Conservation (phyloP, 2,329 filamentous ascomycete species). For the Rutstroemia sp. region DNA sequence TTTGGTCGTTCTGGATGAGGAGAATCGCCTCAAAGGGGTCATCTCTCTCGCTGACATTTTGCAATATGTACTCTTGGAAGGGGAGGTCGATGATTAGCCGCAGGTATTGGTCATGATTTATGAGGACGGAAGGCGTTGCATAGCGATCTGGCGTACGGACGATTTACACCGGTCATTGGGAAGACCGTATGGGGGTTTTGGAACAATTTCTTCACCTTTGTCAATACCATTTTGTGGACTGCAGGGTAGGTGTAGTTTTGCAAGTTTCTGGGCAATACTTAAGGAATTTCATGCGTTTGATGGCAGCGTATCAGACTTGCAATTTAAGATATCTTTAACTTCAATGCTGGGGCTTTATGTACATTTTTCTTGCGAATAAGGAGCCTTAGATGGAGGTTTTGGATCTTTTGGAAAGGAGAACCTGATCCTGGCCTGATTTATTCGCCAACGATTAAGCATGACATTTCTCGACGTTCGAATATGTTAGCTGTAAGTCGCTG, state of each 20-base stretch:
- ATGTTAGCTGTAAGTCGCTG: conserved; percentile 1
- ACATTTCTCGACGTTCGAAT: neutral
- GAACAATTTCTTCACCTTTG: conserved; percentile 10
- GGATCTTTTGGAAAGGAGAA: neutral
- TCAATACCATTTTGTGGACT: conserved; percentile 23
- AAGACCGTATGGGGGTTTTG: neutral
- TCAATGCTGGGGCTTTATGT: too few species aligned
- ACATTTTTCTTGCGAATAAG: too few species aligned
- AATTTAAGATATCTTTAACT: too few species aligned
- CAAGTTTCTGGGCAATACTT: neutral
- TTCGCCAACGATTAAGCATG: neutral
- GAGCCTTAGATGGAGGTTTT: too few species aligned
- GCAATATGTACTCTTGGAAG: conserved; percentile 79
- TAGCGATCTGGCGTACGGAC: conserved; percentile 30
- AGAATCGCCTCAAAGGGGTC: conserved; percentile 77
- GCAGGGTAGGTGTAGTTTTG: conserved; percentile 4
- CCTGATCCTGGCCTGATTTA: neutral
- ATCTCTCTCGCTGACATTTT: conserved; percentile 94
- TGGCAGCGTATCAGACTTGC: neutral
- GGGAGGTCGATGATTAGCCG: conserved; percentile 26
- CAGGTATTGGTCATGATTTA: conserved; percentile 15
- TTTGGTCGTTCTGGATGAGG: conserved; percentile 86
- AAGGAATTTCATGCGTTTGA: neutral
- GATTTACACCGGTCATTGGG: conserved; percentile 5
- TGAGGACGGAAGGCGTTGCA: conserved; percentile 27